These are phyloP conservation scores for Agrocybe praecox DNA, from an alignment of 768 basidiomycete genomes.

Conservation along the genomic window DNA sequence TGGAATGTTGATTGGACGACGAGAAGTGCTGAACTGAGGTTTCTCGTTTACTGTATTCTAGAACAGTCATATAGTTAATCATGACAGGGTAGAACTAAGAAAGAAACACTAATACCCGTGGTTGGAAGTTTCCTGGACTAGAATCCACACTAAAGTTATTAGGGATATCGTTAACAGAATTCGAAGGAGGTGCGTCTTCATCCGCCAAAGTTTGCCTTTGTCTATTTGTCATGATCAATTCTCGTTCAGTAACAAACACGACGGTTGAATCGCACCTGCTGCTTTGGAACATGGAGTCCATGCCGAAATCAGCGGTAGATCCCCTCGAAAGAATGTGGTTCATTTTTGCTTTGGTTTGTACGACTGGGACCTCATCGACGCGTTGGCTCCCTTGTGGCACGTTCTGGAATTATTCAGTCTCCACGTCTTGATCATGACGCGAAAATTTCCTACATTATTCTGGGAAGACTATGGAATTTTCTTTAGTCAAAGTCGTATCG, in stretches of 20 bases:
- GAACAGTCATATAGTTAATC: background rate
- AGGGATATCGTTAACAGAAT: constrained; percentile 75
- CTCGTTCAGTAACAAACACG: background rate
- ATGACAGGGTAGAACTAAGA: background rate
- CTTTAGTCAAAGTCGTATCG: no score
- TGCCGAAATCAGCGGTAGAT: constrained; percentile 72
- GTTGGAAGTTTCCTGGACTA: constrained; percentile 42
- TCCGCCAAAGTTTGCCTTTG: constrained; percentile 67
- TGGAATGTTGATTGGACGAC: constrained; percentile 31
- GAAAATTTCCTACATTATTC: constrained; percentile 45
- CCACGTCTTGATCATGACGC: background rate
- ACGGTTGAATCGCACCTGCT: constrained; percentile 44
- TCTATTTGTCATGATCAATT: constrained; percentile 27
- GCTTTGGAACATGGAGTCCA: constrained; percentile 85
- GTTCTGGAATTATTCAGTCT: constrained; percentile 30
- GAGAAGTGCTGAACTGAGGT: constrained; percentile 35
- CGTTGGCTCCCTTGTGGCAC: constrained; percentile 61
- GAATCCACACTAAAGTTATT: constrained; percentile 52
- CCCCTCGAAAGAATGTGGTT: constrained; percentile 68
- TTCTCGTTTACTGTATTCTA: constrained; percentile 43
- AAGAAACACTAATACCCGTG: constrained; percentile 37
- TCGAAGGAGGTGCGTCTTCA: constrained; percentile 80
- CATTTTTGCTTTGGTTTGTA: constrained; percentile 82
- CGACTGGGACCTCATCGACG: constrained; percentile 71
- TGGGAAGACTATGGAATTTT: constrained; percentile 55